Evolutionary conservation across 202 grass and related monocot genomes (phyloP).

Genomic region (Zizania palustris): DNA sequence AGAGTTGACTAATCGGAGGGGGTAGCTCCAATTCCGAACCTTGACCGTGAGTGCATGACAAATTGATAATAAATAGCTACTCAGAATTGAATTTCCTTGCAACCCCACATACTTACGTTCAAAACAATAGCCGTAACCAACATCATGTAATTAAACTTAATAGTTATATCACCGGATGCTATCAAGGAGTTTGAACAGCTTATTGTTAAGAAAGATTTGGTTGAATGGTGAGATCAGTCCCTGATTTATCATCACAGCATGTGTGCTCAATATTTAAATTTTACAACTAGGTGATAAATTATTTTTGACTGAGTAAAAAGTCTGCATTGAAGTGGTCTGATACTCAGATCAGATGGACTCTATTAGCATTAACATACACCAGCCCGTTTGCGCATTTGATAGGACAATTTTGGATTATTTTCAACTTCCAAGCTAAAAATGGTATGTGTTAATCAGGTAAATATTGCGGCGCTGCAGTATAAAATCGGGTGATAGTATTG

Average conservation of each 20-base stretch:
- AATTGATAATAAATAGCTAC: not conserved
- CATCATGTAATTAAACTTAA: conserved; percentile 8
- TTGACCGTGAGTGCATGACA: not conserved
- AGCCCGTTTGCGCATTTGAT: not conserved
- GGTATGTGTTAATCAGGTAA: not conserved
- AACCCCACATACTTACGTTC: not conserved
- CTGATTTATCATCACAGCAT: not conserved
- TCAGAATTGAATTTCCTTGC: not conserved
- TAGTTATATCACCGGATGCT: not conserved
- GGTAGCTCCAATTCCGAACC: too few species aligned
- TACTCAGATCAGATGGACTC: not conserved
- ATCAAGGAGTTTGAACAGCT: not conserved
- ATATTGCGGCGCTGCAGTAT: not conserved
- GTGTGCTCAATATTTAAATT: not conserved
- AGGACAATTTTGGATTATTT: not conserved
- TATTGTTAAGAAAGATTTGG: not conserved
- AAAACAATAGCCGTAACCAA: conserved; percentile 2
- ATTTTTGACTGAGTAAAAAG: not conserved
- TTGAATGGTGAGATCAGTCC: not conserved
- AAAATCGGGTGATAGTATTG: too few species aligned
- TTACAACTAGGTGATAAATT: not conserved
- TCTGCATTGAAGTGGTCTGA: not conserved
- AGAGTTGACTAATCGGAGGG: too few species aligned
- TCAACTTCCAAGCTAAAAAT: not conserved
- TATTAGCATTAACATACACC: not conserved